Evolutionary conservation across 2,329 filamentous ascomycete genomes (phyloP), one percentile per base, ranked within the genome.

Genomic region (Penicillium thymicola): DNA sequence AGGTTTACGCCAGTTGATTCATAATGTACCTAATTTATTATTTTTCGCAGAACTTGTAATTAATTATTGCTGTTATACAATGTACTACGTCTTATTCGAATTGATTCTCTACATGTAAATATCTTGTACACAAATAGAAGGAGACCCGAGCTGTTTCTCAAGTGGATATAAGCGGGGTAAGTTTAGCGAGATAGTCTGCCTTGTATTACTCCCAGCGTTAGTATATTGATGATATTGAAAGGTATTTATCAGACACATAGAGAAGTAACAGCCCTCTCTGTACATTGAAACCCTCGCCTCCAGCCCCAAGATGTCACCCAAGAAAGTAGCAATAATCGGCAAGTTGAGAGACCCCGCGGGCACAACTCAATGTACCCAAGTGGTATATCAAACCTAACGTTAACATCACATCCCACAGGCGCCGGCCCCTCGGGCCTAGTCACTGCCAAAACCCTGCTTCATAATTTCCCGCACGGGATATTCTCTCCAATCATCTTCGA

Each of bases 401-500:
- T 59, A 45, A 66, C 38, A 54, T 27, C 38, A 13, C 30, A 23
- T 13, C 23, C 18, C 4, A 27, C 60, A 89, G 87, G 87, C 50
- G 87, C 85, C 52, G 87, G 87, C 1, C 87, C 87, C 11, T 85
- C 87, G 1, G 87, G 86, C 36, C 80, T 89, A 23, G 84, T 86
- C 16, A 85, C 85, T 10, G 87, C 87, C 63, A 94, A 93, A 75
- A 88, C 86, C 0, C 78, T 94, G 28, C 79, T 91, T 59, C 79
- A 85, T 73, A 79, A 85, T 67, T 77, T 77, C 32, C 78, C 82
- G 0, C 70, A 73, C 2, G 71, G 67, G 23, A 76, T 78, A 6
- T 92, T 90, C 74, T 76, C 79, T 5, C 86, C 93, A 46, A 88
- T 84, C 3, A 72, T 95, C 25, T 89, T 88, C 65, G 90, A 95